Conservation (phyloP, 1,139 yeast genomes). For the Nadsonia starkeyi-henricii region DNA sequence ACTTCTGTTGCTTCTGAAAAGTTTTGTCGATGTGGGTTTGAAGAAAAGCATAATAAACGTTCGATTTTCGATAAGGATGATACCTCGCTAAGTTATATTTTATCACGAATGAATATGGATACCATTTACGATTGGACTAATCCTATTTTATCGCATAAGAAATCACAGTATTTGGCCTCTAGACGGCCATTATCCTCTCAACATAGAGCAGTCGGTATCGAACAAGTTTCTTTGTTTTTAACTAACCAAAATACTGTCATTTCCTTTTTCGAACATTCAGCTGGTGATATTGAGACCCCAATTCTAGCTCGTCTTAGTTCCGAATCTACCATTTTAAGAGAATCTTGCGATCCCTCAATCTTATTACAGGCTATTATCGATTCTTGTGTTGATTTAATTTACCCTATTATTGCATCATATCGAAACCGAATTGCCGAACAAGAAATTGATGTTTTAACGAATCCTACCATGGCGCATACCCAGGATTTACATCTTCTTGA, state of each 20-base stretch:
- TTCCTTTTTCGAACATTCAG: slow-evolving; percentile 42
- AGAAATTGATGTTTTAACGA: slow-evolving; percentile 34
- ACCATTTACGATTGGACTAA: slow-evolving; percentile 27
- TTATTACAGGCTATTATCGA: slow-evolving; percentile 41
- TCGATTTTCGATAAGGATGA: not conserved
- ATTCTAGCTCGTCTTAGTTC: slow-evolving; percentile 32
- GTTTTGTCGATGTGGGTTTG: not conserved
- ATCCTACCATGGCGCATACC: slow-evolving; percentile 37
- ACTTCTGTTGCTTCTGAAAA: not conserved
- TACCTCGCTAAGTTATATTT: not conserved
- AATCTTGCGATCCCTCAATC: slow-evolving; percentile 35
- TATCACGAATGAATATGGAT: slow-evolving; percentile 10
- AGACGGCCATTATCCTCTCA: slow-evolving; percentile 32
- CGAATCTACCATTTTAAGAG: slow-evolving; percentile 33
- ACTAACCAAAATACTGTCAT: slow-evolving; percentile 32
- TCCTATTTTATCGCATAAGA: slow-evolving; percentile 13
- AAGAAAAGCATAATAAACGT: not conserved
- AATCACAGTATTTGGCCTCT: slow-evolving; percentile 25
- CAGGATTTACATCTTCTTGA: slow-evolving; percentile 37
- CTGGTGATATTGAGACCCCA: slow-evolving; percentile 36
- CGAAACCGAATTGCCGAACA: slow-evolving; percentile 33
- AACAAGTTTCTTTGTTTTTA: slow-evolving; percentile 37
- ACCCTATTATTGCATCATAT: slow-evolving; percentile 46
- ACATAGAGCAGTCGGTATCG: slow-evolving; percentile 36
- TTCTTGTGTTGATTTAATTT: slow-evolving; percentile 41